Conservation (phyloP, 306 rosid genomes). For the Vachellia pachyceras region DNA sequence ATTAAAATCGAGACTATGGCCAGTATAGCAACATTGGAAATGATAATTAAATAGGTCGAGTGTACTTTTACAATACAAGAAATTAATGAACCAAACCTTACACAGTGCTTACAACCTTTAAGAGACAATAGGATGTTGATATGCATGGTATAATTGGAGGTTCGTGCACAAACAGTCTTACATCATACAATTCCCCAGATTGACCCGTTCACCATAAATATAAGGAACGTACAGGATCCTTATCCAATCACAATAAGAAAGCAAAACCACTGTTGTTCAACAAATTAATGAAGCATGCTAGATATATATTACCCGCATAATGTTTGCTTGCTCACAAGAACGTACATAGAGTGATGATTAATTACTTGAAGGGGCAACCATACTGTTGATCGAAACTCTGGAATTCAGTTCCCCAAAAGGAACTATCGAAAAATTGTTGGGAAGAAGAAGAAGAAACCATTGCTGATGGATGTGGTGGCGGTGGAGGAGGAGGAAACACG, state of each 20-base stretch:
- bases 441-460: neutral
- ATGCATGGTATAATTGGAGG: too few relatives aligned
- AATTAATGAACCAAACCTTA: too few relatives aligned
- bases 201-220: too few relatives aligned
- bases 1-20: too few relatives aligned
- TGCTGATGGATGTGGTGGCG: neutral
- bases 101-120: too few relatives aligned
- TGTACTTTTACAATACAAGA: too few relatives aligned
- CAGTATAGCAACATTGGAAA: too few relatives aligned
- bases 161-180: too few relatives aligned
- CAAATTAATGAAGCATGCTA: neutral
- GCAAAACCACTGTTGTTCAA: neutral
- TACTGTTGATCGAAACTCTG: neutral
- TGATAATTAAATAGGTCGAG: too few relatives aligned
- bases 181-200: too few relatives aligned
- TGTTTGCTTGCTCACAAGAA: neutral
- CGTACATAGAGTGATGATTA: neutral
- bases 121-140: too few relatives aligned
- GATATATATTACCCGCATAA: neutral
- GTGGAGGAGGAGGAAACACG: neutral
- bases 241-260: neutral
- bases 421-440: neutral
- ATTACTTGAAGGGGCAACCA: neutral
- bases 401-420: constrained; percentile 29
- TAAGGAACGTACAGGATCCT: too few relatives aligned